A percentile compares a stretch with the other conserved stretches of the same genome.
Conservation (phyloP, 495 filamentous ascomycete genomes). For the Xylaria curta region DNA sequence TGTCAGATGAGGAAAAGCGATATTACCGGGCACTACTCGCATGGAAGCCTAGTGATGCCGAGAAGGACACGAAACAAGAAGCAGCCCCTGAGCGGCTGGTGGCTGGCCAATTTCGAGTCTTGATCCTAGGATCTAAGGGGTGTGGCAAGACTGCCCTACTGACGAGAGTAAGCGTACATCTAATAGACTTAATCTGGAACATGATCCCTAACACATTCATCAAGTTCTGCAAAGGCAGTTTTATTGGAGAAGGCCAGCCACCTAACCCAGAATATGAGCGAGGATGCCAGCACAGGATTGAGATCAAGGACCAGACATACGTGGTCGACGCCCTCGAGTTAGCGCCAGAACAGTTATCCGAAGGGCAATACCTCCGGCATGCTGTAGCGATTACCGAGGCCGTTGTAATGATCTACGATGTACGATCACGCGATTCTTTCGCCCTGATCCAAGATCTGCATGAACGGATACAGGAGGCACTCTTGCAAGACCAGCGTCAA, state of each 20-base stretch:
- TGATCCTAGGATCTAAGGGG: slow-evolving; percentile 49
- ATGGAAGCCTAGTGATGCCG: slow-evolving; percentile 44
- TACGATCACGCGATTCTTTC: slow-evolving; percentile 44
- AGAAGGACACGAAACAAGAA: slow-evolving; percentile 22
- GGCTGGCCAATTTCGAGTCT: slow-evolving; percentile 46
- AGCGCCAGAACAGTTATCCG: slow-evolving; percentile 41
- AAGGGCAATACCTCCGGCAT: slow-evolving; percentile 42
- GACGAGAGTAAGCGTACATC: slow-evolving; percentile 39
- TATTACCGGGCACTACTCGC: slow-evolving; percentile 51
- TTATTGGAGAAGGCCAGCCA: slow-evolving; percentile 31
- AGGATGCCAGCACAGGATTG: slow-evolving; percentile 43
- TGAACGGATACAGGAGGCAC: slow-evolving; percentile 39
- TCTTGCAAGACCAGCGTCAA: slow-evolving; percentile 27
- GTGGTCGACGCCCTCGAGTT: slow-evolving; percentile 49
- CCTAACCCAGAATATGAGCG: slow-evolving; percentile 40
- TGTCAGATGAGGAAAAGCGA: slow-evolving; percentile 49
- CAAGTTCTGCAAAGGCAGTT: slow-evolving; percentile 44
- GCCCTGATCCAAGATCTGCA: slow-evolving; percentile 36
- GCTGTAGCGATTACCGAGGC: slow-evolving; percentile 51
- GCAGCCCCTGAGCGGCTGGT: slow-evolving; percentile 28
- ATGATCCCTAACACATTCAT: slow-evolving; percentile 6
- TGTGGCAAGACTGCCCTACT: slow-evolving; percentile 53
- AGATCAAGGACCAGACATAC: slow-evolving; percentile 41
- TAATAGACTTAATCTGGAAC: not conserved
- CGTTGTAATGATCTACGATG: slow-evolving; percentile 49